Conservation (phyloP, 306 rosid species). For the Cyclanthera cordifolia region DNA sequence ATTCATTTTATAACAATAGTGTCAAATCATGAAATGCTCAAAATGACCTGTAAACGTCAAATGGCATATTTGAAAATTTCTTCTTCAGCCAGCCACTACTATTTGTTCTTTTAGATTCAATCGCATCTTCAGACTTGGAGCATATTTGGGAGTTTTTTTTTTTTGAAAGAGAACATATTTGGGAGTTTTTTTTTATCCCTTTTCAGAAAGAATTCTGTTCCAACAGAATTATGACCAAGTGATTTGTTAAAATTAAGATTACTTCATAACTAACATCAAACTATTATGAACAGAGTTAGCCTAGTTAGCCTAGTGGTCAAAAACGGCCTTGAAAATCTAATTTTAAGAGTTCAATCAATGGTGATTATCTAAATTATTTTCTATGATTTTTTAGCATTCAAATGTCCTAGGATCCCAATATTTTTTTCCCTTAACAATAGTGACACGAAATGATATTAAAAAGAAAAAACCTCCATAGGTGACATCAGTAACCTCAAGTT, state of each 20-base stretch:
- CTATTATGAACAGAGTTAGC: too few species aligned
- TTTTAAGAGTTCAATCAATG: too few species aligned
- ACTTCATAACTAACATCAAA: neutral
- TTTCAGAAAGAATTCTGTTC: neutral
- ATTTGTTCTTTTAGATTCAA: slow-evolving; percentile 1
- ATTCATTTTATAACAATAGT: neutral
- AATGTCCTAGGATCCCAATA: too few species aligned
- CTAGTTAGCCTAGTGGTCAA: too few species aligned
- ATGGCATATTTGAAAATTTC: neutral
- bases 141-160: too few species aligned
- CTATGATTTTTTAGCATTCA: too few species aligned
- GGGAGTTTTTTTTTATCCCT: neutral
- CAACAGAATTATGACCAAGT: neutral
- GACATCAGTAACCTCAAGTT: too few species aligned
- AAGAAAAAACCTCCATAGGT: too few species aligned
- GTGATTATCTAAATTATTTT: too few species aligned
- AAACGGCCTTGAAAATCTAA: too few species aligned
- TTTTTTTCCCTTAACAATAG: too few species aligned
- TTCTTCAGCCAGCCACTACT: neutral
- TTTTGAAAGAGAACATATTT: neutral
- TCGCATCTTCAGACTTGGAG: neutral
- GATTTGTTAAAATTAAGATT: neutral
- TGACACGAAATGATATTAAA: too few species aligned
- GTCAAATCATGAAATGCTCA: neutral
- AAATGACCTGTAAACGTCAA: neutral